Percentiles rank a stretch among this genome's conserved stretches.
Evolutionary conservation across 2,329 filamentous ascomycete species (phyloP).

Genomic region (Cercospora beticola): DNA sequence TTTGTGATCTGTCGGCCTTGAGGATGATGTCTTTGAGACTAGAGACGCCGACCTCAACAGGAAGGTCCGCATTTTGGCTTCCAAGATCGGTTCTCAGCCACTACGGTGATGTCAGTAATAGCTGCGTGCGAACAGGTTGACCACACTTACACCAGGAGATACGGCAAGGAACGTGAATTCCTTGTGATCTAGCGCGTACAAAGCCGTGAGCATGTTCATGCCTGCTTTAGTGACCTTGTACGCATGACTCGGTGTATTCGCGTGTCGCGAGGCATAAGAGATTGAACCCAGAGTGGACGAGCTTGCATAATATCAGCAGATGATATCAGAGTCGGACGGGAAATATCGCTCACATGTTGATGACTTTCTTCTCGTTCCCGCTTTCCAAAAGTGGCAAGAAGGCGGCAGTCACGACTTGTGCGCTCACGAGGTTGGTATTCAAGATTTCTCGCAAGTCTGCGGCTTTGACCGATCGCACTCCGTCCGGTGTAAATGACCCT

Average conservation of each 20-base stretch:
- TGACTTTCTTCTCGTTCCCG: conserved; percentile 46
- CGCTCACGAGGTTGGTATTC: conserved; percentile 42
- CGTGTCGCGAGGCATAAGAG: conserved; percentile 28
- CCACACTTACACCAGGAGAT: conserved; percentile 46
- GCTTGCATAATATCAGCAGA: conserved; percentile 30
- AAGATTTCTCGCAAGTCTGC: conserved; percentile 9
- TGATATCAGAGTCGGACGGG: too few species aligned
- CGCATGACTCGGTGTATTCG: conserved; percentile 34
- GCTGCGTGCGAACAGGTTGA: neutral
- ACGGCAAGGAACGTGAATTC: conserved; percentile 48
- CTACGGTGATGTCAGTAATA: conserved; percentile 29
- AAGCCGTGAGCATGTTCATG: conserved; percentile 50
- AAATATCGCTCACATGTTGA: conserved; percentile 41
- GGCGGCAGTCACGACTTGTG: conserved; percentile 43
- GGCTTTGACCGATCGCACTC: conserved; percentile 5
- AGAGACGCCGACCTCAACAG: conserved; percentile 42
- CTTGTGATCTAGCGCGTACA: conserved; percentile 44
- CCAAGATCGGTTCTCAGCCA: conserved; percentile 51
- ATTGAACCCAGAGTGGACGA: conserved; percentile 49
- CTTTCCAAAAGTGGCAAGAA: conserved; percentile 43
- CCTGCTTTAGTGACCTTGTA: conserved; percentile 52
- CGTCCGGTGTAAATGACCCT: neutral
- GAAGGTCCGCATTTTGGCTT: conserved; percentile 43
- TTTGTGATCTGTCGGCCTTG: conserved; percentile 41
- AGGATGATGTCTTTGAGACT: conserved; percentile 49